Conservation (phyloP, 306 rosid species). For the Vigna mungo region DNA sequence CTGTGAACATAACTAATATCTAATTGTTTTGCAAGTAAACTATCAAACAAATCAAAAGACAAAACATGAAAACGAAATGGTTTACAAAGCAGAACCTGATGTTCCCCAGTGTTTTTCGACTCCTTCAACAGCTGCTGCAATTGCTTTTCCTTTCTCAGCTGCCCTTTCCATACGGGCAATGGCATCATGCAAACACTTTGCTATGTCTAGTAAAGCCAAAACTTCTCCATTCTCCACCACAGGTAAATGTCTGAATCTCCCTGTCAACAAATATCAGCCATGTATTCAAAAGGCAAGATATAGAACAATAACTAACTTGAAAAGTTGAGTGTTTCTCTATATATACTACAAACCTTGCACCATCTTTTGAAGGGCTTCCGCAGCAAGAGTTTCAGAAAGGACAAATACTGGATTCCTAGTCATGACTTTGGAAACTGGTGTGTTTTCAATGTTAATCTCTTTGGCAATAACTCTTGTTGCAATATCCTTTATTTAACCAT, state of each 20-base stretch:
- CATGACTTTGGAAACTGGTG: slow-evolving; percentile 95
- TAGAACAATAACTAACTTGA: slow-evolving; percentile 37
- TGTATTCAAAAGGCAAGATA: slow-evolving; percentile 40
- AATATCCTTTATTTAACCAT: slow-evolving; percentile 79
- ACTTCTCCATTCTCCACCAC: slow-evolving; percentile 99
- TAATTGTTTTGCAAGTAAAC: not conserved
- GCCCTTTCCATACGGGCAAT: slow-evolving; percentile 99
- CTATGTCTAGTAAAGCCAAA: slow-evolving; percentile 94
- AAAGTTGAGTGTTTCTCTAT: slow-evolving; percentile 38
- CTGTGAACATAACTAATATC: slow-evolving; percentile 1
- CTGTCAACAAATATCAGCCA: slow-evolving; percentile 58
- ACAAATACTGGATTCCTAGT: slow-evolving; percentile 90
- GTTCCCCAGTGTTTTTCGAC: slow-evolving; percentile 98
- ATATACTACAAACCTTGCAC: slow-evolving; percentile 78
- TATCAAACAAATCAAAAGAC: slow-evolving; percentile 30
- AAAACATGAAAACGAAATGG: slow-evolving; percentile 29
- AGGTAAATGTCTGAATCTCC: slow-evolving; percentile 96
- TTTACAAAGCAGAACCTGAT: slow-evolving; percentile 72
- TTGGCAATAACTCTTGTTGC: slow-evolving; percentile 81
- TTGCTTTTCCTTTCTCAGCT: slow-evolving; percentile 98
- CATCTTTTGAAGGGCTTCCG: slow-evolving; percentile 99
- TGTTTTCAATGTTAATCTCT: slow-evolving; percentile 82
- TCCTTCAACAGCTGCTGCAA: slow-evolving; percentile 99
- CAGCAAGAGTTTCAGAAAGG: slow-evolving; percentile 95
- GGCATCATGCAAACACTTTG: slow-evolving; percentile 97